Evolutionary conservation across 306 rosid species (phyloP).

Genomic region (Cicer arietinum): DNA sequence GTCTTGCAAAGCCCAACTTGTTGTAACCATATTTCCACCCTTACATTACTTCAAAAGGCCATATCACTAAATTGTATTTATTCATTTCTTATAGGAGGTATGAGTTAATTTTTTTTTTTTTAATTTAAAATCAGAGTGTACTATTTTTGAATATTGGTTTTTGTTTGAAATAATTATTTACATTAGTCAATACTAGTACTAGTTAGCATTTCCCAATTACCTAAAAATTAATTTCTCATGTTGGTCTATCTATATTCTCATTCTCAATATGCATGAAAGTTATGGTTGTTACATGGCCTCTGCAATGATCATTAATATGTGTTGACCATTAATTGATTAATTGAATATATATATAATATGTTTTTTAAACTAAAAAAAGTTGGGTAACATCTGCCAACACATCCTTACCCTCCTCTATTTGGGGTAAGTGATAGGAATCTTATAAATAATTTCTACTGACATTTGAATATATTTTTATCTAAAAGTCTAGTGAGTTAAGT

Average conservation of each 20-base stretch:
- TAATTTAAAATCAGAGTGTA: no score
- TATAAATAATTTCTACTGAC: background rate
- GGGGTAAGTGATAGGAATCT: constrained; percentile 1
- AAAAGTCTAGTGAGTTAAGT: background rate
- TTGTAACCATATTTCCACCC: no score
- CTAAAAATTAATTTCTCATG: no score
- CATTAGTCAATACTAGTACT: no score
- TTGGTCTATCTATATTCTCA: background rate
- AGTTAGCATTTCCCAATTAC: no score
- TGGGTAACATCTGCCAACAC: background rate
- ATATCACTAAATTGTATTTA: no score
- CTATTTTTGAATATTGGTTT: no score
- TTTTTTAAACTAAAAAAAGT: background rate
- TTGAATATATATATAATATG: background rate
- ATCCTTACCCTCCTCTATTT: background rate
- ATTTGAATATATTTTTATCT: background rate
- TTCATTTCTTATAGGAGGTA: no score
- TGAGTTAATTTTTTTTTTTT: no score
- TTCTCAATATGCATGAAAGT: constrained; percentile 9
- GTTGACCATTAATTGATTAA: background rate
- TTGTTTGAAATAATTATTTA: no score
- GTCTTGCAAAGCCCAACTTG: no score
- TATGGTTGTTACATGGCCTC: background rate
- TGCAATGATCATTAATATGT: constrained; percentile 1
- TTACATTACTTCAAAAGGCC: no score